A percentile compares a stretch with the other conserved stretches of the same genome.
Evolutionary conservation across 1,284 basidiomycete genomes (phyloP).

Genomic region (Moniliophthora roreri): DNA sequence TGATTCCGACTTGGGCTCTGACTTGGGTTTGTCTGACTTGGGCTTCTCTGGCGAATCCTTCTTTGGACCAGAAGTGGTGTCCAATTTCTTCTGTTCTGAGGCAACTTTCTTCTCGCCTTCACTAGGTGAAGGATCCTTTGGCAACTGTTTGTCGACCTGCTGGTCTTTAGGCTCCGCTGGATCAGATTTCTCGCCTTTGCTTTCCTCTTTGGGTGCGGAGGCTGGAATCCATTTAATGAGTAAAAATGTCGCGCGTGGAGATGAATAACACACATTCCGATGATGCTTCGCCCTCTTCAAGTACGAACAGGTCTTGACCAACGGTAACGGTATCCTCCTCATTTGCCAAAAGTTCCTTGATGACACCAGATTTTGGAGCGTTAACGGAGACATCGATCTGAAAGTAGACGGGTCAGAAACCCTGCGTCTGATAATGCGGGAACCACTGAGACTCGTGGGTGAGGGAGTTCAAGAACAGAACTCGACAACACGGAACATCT

Average conservation of each 20-base stretch:
- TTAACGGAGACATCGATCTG: constrained; percentile 98
- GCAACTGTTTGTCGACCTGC: constrained; percentile 44
- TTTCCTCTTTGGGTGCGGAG: constrained; percentile 19
- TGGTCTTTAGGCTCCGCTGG: constrained; percentile 48
- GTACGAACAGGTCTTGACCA: constrained; percentile 92
- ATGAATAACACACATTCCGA: constrained; percentile 43
- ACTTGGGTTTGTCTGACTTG: constrained; percentile 29
- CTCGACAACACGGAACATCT: too few species aligned
- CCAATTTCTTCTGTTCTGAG: constrained; percentile 17
- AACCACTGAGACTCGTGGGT: too few species aligned
- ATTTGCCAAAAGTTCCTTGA: constrained; percentile 82
- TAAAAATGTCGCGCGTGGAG: background rate
- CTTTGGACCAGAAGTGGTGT: background rate
- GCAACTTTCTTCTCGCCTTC: constrained; percentile 26
- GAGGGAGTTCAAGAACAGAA: too few species aligned
- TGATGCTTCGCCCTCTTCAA: constrained; percentile 78
- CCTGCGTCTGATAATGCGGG: background rate
- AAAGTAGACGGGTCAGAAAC: background rate
- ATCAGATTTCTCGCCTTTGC: constrained; percentile 29
- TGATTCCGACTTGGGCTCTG: constrained; percentile 38
- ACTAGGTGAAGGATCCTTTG: constrained; percentile 42
- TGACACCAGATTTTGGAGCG: constrained; percentile 86
- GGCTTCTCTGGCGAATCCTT: background rate
- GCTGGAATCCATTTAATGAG: too few species aligned
- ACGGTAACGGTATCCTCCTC: constrained; percentile 96